Evolutionary conservation across 2,329 filamentous ascomycete genomes (phyloP).

Genomic region (Plenodomus tracheiphilus): DNA sequence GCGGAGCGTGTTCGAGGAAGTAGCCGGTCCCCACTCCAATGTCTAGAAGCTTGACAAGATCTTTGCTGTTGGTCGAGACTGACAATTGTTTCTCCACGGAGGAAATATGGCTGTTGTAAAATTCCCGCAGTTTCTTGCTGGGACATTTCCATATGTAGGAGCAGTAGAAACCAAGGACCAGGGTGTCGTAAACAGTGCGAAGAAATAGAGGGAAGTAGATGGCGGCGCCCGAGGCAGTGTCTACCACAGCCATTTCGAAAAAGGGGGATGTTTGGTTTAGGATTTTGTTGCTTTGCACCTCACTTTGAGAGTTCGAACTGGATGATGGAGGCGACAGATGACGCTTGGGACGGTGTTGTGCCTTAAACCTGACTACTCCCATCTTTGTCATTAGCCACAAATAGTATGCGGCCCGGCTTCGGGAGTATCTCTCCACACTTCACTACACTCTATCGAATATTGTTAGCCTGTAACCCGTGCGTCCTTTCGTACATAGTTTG

Average conservation of each 20-base stretch:
- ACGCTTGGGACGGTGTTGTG: background rate
- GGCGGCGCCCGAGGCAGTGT: background rate
- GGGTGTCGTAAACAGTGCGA: background rate
- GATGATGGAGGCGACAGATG: background rate
- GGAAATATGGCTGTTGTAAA: background rate
- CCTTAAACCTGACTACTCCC: background rate
- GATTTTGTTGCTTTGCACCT: background rate
- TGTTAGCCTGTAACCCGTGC: no score
- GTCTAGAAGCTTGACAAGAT: background rate
- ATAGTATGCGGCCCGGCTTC: background rate
- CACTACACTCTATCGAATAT: no score
- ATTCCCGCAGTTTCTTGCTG: background rate
- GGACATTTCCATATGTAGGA: slow-evolving; percentile 1
- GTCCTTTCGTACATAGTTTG: no score
- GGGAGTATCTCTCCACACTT: background rate
- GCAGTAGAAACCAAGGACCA: background rate
- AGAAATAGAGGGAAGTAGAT: background rate
- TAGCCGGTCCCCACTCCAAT: slow-evolving; percentile 1
- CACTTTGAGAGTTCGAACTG: background rate
- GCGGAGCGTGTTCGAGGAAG: background rate
- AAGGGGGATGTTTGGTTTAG: background rate
- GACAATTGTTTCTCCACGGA: background rate
- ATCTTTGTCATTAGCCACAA: background rate
- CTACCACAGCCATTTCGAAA: background rate
- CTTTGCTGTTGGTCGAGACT: background rate